phyloP scores from a whole-genome alignment of 768 basidiomycete species.

The Boletus reticuloceps region DNA sequence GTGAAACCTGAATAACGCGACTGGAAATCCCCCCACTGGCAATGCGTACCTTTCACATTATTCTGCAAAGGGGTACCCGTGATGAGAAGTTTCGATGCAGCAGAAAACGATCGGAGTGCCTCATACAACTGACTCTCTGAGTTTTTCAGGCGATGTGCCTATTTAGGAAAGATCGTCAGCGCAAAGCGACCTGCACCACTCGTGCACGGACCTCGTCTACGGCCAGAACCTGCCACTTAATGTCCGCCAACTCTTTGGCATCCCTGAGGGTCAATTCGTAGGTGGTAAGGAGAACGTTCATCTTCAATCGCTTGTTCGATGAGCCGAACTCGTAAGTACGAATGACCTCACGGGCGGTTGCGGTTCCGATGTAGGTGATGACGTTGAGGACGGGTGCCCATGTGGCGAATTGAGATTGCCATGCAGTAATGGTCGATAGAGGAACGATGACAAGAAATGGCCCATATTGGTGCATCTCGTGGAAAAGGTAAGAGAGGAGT shows the following conservation, averaged over 20 bases:
- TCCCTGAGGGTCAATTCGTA: conserved; percentile 96
- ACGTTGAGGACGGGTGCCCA: conserved; percentile 99
- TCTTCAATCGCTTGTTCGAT: conserved; percentile 86
- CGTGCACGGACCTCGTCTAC: conserved; percentile 80
- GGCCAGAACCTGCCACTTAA: conserved; percentile 96
- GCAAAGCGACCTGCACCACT: background rate
- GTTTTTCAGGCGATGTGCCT: conserved; percentile 98
- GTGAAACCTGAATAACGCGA: conserved; percentile 7
- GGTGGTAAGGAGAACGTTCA: conserved; percentile 96
- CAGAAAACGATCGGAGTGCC: conserved; percentile 83
- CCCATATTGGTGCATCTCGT: conserved; percentile 88
- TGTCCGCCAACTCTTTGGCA: conserved; percentile 79
- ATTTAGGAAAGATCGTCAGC: conserved; percentile 15
- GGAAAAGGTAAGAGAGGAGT: conserved; percentile 93
- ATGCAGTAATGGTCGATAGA: conserved; percentile 95
- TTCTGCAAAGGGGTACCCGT: conserved; percentile 99
- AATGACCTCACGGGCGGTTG: conserved; percentile 84
- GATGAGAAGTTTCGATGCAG: conserved; percentile 91
- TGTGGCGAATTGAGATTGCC: conserved; percentile 90
- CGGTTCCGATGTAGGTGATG: conserved; percentile 93
- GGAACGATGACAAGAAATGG: conserved; percentile 98
- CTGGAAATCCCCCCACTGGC: background rate
- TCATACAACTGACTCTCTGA: conserved; percentile 97
- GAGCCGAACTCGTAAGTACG: conserved; percentile 89
- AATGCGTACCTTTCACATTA: conserved; percentile 86